Evolutionary conservation across 2,329 filamentous ascomycete species (phyloP).

Genomic region (Xylariales sp.): DNA sequence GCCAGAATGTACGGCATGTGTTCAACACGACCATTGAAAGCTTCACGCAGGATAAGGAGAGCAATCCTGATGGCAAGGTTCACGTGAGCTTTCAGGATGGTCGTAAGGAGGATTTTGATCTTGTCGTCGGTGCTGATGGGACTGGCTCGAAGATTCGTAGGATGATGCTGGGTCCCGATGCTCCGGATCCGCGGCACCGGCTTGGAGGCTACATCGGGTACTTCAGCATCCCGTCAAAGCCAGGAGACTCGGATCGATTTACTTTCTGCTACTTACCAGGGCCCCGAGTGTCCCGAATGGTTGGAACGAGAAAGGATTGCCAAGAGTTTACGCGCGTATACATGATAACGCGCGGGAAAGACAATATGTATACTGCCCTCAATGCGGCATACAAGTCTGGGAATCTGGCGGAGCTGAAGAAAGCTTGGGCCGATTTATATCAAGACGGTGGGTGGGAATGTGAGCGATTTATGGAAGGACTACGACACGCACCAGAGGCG

Average conservation of each 20-base stretch:
- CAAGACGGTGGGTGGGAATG: conserved; percentile 7
- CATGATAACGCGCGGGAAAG: conserved; percentile 1
- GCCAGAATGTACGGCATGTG: conserved; percentile 24
- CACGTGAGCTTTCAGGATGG: conserved; percentile 40
- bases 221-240: background rate
- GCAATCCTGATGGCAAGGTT: conserved; percentile 19
- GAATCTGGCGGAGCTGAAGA: conserved; percentile 4
- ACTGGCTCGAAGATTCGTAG: conserved; percentile 40
- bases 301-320: conserved; percentile 10
- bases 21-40: conserved; percentile 26
- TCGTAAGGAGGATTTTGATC: conserved; percentile 36
- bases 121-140: conserved; percentile 53
- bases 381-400: conserved; percentile 7
- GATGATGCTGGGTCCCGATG: background rate
- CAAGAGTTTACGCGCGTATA: conserved; percentile 8
- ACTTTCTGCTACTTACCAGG: background rate
- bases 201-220: background rate
- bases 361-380: background rate
- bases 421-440: conserved; percentile 6
- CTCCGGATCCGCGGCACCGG: background rate
- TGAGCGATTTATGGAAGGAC: conserved; percentile 19
- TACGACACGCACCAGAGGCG: background rate
- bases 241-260: background rate
- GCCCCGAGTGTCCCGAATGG: conserved; percentile 8
- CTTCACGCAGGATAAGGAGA: conserved; percentile 22